phyloP scores from a whole-genome alignment of 768 basidiomycete genomes.

The Leucogyrophana mollusca region DNA sequence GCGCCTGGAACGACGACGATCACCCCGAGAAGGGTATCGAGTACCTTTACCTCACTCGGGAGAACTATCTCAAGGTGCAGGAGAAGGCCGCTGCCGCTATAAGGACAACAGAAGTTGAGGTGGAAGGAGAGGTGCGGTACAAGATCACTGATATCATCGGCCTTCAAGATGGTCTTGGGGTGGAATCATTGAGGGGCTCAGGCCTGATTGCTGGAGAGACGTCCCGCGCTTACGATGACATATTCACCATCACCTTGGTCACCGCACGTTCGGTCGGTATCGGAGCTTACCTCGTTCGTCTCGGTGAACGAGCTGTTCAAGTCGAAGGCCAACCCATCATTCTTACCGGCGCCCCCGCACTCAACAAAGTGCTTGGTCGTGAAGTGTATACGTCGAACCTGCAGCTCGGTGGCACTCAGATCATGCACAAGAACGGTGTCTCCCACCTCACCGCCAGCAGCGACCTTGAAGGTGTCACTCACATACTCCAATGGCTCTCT shows the following conservation, averaged over 20 bases:
- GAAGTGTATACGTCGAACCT: constrained; percentile 99
- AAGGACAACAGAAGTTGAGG: constrained; percentile 81
- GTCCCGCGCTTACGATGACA: constrained; percentile 97
- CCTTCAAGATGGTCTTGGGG: constrained; percentile 95
- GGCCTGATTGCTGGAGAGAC: constrained; percentile 99
- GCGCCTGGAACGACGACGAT: constrained; percentile 80
- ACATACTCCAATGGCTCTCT: constrained; percentile 93
- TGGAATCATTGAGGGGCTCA: constrained; percentile 93
- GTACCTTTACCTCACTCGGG: constrained; percentile 94
- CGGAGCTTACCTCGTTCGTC: constrained; percentile 96
- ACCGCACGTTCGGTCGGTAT: constrained; percentile 99
- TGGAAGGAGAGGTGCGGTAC: constrained; percentile 82
- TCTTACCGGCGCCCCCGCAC: constrained; percentile 91
- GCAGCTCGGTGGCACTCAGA: constrained; percentile 99
- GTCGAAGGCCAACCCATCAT: constrained; percentile 99
- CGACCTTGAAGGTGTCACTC: constrained; percentile 92
- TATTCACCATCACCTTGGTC: constrained; percentile 99
- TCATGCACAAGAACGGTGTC: constrained; percentile 99
- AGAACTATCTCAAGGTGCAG: constrained; percentile 86
- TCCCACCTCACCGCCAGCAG: constrained; percentile 94
- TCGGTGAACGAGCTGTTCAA: constrained; percentile 96
- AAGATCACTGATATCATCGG: constrained; percentile 97
- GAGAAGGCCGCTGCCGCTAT: constrained; percentile 81
- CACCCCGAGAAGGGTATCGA: constrained; percentile 94
- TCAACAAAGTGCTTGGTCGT: constrained; percentile 98